Base-by-base conservation (phyloP, 805 yeast genomes). In the Candida ponderosae region DNA sequence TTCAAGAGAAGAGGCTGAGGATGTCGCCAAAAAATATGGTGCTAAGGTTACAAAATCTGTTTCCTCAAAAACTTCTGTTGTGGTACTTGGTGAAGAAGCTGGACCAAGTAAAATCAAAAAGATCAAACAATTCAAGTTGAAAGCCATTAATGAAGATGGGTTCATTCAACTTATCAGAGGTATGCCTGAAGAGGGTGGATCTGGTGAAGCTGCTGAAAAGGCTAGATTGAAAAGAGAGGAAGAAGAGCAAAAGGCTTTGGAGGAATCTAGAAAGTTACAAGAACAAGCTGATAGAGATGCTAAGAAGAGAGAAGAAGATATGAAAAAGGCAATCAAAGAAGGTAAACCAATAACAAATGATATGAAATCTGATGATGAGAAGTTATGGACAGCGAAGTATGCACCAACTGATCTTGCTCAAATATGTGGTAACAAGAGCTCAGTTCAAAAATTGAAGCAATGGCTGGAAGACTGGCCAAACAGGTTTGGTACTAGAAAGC, bases 151-250 rank as follows among this genome's bases (percentile, higher is more conserved):
- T 50, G 95, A 93, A 58, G 84, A 74, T 10, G 97, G 97, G 0
- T 88, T 93, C 48, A 60, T 84, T 30, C 76, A 79, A 45, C 65
- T 93, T 44, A 67, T 93, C 33, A 50, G 66, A 18, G 72, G 76
- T 6, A 84, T 90, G 93, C 97, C 98, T 0, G 80, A 79, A 3
- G 88, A 81, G 45, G 98, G 98, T 20, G 97, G 97, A 0, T 74
- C 72, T 32, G 85, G 94, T n/a, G 82, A 63, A 14, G 76, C 66
- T 4, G 97, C 97, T 0, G 72, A 72, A 40, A 77, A 75, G 45
- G 93, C 93, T 2, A 66, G 79, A 41, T 66, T 65, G 32, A 87
- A 86, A 59, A 69, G 79, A 41, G 76, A 74, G 42, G 77, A 72
- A 40, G 93, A 87, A 48, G 88, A 82, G 49, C 63, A 61, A 26